Percentiles rank a stretch among this genome's conserved stretches.
These are phyloP conservation scores for Antrodiella citrinella DNA, from an alignment of 768 basidiomycete species.

Conservation along the genomic window DNA sequence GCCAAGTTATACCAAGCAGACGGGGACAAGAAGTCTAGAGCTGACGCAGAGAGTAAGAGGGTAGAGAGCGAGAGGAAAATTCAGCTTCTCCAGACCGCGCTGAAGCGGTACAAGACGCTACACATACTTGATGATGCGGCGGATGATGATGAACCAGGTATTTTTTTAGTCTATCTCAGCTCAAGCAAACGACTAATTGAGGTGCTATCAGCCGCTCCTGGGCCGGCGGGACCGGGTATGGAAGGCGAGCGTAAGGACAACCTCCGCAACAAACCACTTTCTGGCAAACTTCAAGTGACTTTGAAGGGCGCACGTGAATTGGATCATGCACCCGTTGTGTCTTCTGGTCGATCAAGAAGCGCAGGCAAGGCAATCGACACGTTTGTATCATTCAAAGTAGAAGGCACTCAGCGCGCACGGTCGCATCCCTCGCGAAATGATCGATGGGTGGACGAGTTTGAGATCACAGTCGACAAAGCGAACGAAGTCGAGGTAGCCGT, in stretches of 20 bases:
- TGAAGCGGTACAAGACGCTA: conserved; percentile 94
- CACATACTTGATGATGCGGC: conserved; percentile 85
- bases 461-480: conserved; percentile 94
- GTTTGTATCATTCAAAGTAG: conserved; percentile 89
- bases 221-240: conserved; percentile 41
- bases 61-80: conserved; percentile 97
- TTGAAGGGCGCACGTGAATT: conserved; percentile 89
- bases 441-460: conserved; percentile 97
- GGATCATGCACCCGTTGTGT: conserved; percentile 79
- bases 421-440: conserved; percentile 92
- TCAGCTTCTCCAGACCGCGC: conserved; percentile 81
- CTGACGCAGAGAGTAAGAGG: conserved; percentile 89
- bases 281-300: conserved; percentile 85
- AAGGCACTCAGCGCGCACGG: conserved; percentile 87
- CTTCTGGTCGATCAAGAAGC: conserved; percentile 56
- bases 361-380: conserved; percentile 84
- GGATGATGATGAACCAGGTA: conserved; percentile 76
- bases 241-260: conserved; percentile 90
- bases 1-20: conserved; percentile 92
- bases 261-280: conserved; percentile 86
- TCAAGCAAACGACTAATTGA: background rate
- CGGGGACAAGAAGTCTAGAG: conserved; percentile 92
- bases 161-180: conserved; percentile 9
- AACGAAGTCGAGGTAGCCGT: conserved; percentile 97
- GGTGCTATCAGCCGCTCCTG: conserved; percentile 12